Percentiles rank a stretch among this genome's conserved stretches.
Evolutionary conservation across 192 early-diverging fungal genomes (phyloP).

Genomic region (Geranomyces variabilis): DNA sequence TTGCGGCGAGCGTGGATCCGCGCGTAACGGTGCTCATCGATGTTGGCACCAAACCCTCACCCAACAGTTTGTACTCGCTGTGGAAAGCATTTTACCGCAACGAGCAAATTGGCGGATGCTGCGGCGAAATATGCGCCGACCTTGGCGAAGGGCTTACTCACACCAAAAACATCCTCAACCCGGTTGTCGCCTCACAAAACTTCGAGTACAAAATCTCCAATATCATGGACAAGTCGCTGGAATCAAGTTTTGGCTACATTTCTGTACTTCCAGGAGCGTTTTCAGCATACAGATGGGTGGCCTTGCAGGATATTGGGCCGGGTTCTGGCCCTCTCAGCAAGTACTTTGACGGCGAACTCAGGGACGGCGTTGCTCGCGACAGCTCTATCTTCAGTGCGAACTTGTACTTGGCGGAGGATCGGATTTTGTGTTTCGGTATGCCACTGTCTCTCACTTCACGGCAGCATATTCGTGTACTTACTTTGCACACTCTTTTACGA

Average conservation of each 20-base stretch:
- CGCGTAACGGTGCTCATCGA: conserved; percentile 83
- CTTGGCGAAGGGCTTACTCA: conserved; percentile 62
- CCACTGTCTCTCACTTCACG: not conserved
- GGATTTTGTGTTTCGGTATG: conserved; percentile 2
- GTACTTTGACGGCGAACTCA: conserved; percentile 70
- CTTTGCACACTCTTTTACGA: conserved; percentile 41
- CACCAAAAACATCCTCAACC: conserved; percentile 61
- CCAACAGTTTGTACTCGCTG: conserved; percentile 82
- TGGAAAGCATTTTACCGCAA: conserved; percentile 90
- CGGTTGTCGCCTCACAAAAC: conserved; percentile 71
- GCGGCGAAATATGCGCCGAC: conserved; percentile 89
- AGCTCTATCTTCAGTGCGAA: conserved; percentile 76
- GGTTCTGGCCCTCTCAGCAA: conserved; percentile 67
- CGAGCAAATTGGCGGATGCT: conserved; percentile 83
- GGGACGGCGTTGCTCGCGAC: conserved; percentile 31
- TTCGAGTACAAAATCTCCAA: conserved; percentile 77
- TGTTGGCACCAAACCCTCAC: conserved; percentile 88
- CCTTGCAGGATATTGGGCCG: conserved; percentile 66
- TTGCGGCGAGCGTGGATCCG: conserved; percentile 66
- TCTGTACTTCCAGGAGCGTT: conserved; percentile 90
- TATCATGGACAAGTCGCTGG: conserved; percentile 59
- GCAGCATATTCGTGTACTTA: not conserved
- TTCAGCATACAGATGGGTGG: conserved; percentile 79
- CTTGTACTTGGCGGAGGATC: conserved; percentile 67
- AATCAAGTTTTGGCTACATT: conserved; percentile 92